Base-by-base conservation (phyloP, 2,329 filamentous ascomycete genomes). In the Beauveria scarabaeidicola region DNA sequence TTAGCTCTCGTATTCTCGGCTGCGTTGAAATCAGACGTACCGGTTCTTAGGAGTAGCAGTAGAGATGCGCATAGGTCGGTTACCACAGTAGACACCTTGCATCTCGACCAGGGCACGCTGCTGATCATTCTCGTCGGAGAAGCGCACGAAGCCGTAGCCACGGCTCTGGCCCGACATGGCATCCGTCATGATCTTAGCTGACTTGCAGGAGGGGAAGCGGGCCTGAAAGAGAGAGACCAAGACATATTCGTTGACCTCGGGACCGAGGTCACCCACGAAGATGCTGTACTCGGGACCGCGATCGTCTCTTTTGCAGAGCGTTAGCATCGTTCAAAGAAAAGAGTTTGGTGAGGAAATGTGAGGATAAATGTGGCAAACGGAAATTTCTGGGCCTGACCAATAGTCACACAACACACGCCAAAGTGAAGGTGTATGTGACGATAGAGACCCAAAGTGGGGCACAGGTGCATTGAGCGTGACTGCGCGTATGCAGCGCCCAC, bases 141-240 rank as follows among this genome's bases (percentile, higher is more conserved):
- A 99, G 66, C 94, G 91, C 57, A 99, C 94, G 69, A 99, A 99
- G 51, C 94, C 94, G 70, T 99, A 99, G 60, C 94, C 94, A 64
- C 94, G 91, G 64, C 92, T 97, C 84, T 97, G 93, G 68, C 94
- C 94, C 64, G 89, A 96, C 77, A 97, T 94, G 63, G 94, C 93
- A 70, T 99, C 94, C 62, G 93, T 96, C 94, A 99, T 99, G 77
- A 99, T 99, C 83, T 99, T 99, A 70, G 94, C 94, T 41, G 91
- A 96, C 81, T 97, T 97, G 89, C 93, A 97, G 9, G 91, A 96
- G 0, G 89, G 89, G 81, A 96, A 99, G 63, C 93, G 91, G 70
- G 87, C 88, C 78, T 97, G 93, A 84, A 99, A 99, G 54, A 99
- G 87, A 27, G 92, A 96, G 58, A 97, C 93, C 62, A 99, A 81